Conservation (phyloP, 148 eudicot genomes). For the Talinum fruticosum region DNA sequence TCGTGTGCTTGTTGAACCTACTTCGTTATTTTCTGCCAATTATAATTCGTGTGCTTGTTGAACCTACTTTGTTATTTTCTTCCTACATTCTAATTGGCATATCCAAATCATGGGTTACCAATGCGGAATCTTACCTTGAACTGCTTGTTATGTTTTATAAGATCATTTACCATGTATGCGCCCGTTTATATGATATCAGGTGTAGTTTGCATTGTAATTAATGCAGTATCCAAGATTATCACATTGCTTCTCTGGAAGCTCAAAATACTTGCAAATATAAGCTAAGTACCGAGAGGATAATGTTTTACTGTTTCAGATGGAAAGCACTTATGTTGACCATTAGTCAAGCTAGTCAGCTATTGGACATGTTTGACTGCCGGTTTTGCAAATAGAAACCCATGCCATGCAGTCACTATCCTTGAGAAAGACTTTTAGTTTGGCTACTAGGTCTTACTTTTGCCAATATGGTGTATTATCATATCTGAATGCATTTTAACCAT, state of each 20-base stretch:
- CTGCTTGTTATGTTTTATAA: background rate
- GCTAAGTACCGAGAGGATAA: too few species aligned
- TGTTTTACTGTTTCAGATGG: background rate
- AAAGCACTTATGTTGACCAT: background rate
- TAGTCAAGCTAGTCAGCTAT: background rate
- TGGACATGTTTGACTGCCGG: background rate
- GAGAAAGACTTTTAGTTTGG: background rate
- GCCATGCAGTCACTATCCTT: background rate
- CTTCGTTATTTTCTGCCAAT: too few species aligned
- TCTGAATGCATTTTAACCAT: background rate
- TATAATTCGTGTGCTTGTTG: constrained; percentile 4
- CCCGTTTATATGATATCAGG: background rate
- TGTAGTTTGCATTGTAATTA: background rate
- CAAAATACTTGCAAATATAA: too few species aligned
- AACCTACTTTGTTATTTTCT: background rate
- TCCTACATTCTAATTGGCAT: background rate
- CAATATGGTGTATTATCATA: background rate
- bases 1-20: background rate
- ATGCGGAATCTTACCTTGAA: background rate
- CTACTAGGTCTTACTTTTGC: background rate
- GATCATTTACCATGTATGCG: too few species aligned
- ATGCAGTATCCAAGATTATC: background rate
- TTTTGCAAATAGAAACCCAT: constrained; percentile 1
- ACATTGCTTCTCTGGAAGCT: background rate
- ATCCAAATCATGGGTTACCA: background rate